These are phyloP conservation scores for Phytophthora colocasiae DNA, from an alignment of 352 stramenopile species.

Conservation along the genomic window DNA sequence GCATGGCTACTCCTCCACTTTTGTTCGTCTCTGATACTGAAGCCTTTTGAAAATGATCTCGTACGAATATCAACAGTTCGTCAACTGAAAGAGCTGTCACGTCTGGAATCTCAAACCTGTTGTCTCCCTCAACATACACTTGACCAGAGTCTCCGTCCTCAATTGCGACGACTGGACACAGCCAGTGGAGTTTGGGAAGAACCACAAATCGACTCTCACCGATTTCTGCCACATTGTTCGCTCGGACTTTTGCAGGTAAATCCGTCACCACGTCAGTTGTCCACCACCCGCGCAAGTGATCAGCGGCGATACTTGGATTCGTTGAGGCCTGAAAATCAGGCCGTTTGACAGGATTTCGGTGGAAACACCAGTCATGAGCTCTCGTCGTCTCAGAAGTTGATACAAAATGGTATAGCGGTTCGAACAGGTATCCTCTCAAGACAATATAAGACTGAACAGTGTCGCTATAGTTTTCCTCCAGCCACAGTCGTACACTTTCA, in stretches of 20 bases:
- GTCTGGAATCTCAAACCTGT: constrained; percentile 36
- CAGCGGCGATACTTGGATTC: constrained; percentile 44
- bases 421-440: constrained; percentile 71
- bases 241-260: constrained; percentile 41
- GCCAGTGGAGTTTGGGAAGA: constrained; percentile 75
- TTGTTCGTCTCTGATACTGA: constrained; percentile 22
- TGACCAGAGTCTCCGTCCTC: constrained; percentile 26
- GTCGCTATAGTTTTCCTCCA: constrained; percentile 60
- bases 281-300: constrained; percentile 78
- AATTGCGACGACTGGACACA: constrained; percentile 55
- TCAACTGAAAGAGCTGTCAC: constrained; percentile 44
- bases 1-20: constrained; percentile 57
- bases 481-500: constrained; percentile 60
- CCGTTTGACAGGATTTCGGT: constrained; percentile 34
- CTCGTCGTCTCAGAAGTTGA: constrained; percentile 56
- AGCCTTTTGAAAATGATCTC: constrained; percentile 50
- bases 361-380: constrained; percentile 55
- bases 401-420: constrained; percentile 54
- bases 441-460: constrained; percentile 64
- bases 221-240: constrained; percentile 33
- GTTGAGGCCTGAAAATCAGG: constrained; percentile 6
- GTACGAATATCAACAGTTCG: constrained; percentile 43
- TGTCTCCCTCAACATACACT: constrained; percentile 45
- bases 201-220: constrained; percentile 66
- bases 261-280: constrained; percentile 57